Base-by-base conservation (phyloP, 2,329 filamentous ascomycete species). In the Cladosporium halotolerans region DNA sequence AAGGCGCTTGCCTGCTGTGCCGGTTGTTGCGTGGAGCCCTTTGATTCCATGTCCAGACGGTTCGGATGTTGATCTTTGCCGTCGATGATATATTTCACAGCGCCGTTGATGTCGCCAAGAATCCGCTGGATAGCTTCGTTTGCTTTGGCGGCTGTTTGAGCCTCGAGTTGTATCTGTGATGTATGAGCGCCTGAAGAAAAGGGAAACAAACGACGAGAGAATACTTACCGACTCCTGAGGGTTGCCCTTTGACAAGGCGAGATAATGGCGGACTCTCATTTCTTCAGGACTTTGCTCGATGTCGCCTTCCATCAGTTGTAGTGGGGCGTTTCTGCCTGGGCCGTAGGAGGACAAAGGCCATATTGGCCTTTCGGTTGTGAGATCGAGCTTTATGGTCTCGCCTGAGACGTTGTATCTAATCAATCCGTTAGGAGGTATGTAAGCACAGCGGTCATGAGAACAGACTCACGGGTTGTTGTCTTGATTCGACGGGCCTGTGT, bases 261-360 rank as follows among this genome's bases (percentile, higher is more conserved):
- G 75, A 64, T 92, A 91, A 65, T 89, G 85, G 18, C 76, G 72
- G 28, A 91, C 67, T 46, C 90, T 81, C 67, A 95, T 80, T 70
- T 97, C 92, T 68, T 97, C 92, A 39, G 87, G 86, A 64, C 89
- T 95, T 68, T 90, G 86, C 68, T 97, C 92, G 14, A 90, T 80
- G 5, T 81, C 77, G 1, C 89, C 90, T 49, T 89, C 89, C 63
- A 96, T 91, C 1, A 96, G 77, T 70, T 96, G 89, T 14, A 82
- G 82, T 0, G 91, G 91, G 1, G 86, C 82, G 61, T 90, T 81
- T 62, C 76, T 79, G 3, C 86, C 86, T 0, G 91, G 90, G 0
- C 84, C 88, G 69, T 96, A 97, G 18, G 86, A 80, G 1, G 91
- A 96, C 19, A 96, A 79, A 4, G 93, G 85, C 87, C 91, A 97